Base-by-base conservation (phyloP, 140 eudicot species). In the Bidens hawaiensis region DNA sequence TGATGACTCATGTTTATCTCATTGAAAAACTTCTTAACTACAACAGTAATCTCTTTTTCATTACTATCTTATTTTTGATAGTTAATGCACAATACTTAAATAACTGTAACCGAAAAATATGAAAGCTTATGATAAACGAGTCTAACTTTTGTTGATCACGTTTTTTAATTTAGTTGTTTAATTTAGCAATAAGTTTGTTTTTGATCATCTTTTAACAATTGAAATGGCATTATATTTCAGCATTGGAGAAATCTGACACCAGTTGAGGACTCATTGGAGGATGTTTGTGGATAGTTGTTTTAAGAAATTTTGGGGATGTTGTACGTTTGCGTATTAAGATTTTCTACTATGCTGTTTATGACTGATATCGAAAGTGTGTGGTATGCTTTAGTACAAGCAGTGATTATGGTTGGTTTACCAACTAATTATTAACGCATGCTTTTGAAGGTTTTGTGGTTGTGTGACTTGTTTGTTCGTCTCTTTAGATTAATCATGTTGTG, bases 221-320 rank as follows among this genome's bases (percentile, higher is more conserved):
- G 18, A 28, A 36, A 23, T 42, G 49, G 45, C 15, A 3, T 45
- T 52, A 21, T 69, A 7, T 75, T 75, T 67, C 76, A 80, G 82
- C 77, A 5, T 46, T 77, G 75, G 80, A 88, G 85, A 85, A 88
- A 71, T 88, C 95, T 5, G 96, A 85, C 62, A 85, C 84, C 46
- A 82, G 59, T 22, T 85, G 80, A 85, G 19, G 64, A 8, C 38
- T 31, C 8, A 31, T 45, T 45, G 50, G 14, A 15, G 51, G 11
- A 45, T 45, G 51, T 16, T 45, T 16, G 51, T 45, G 23, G 51
- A 45, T 45, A 45, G 51, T 45, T 45, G 11, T 45, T 23, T 45
- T 4, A 36, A 8, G 43, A 1, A 9, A 11, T 10, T 10, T 36
- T n/a, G n/a, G n/a, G 43, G 10, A 8, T 1, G 10, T 11, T 10